Percentiles rank a stretch among this genome's conserved stretches.
phyloP scores from a whole-genome alignment of 2,329 filamentous ascomycete species.

The Trichoderma pleuroti region DNA sequence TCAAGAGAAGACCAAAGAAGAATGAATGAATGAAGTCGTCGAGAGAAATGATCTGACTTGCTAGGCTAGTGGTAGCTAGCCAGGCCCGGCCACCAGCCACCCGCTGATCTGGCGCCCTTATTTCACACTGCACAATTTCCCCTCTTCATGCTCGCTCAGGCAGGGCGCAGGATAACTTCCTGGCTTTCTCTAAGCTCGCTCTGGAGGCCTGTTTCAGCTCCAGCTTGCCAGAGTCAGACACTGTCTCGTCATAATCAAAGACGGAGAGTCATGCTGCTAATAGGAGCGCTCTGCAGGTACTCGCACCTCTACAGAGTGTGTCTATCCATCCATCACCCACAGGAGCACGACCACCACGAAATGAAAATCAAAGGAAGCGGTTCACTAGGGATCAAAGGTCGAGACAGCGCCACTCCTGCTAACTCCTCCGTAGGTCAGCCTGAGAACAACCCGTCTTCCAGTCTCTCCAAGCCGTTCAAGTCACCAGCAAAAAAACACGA shows the following conservation, averaged over 20 bases:
- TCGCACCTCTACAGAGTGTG: no score
- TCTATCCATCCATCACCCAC: not conserved
- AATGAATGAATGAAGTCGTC: not conserved
- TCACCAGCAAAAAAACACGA: not conserved
- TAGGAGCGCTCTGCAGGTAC: no score
- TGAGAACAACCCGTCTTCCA: not conserved
- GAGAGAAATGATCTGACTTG: not conserved
- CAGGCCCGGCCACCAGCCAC: not conserved
- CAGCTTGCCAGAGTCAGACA: not conserved
- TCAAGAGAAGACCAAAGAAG: not conserved
- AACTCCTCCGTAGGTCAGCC: not conserved
- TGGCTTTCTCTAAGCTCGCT: not conserved
- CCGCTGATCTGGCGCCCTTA: conserved; percentile 9
- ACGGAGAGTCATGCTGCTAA: not conserved
- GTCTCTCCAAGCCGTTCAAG: not conserved
- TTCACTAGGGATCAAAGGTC: not conserved
- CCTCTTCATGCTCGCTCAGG: not conserved
- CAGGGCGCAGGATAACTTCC: not conserved
- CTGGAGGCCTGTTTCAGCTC: not conserved
- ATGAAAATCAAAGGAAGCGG: not conserved
- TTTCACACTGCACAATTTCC: not conserved
- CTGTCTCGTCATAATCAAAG: not conserved
- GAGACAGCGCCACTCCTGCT: not conserved
- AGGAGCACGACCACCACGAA: not conserved
- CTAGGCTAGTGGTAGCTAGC: not conserved